Base-by-base conservation (phyloP, 1,139 yeast genomes). In the Blastobotrys ciferrii region DNA sequence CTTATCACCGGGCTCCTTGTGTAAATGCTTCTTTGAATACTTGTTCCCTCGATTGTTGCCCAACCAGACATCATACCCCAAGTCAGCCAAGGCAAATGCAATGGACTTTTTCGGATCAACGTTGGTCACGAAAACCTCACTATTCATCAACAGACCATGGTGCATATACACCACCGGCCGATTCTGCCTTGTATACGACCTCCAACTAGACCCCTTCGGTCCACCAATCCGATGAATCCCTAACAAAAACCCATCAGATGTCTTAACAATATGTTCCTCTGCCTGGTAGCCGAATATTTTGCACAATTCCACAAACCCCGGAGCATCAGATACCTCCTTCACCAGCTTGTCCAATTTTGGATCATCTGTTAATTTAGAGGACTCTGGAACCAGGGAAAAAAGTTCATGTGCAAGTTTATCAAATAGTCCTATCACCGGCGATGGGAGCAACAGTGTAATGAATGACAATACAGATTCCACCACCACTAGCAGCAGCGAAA, bases 1-100 rank as follows among this genome's bases (percentile, higher is more conserved):
- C 1, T 65, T 56, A 13, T 77, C 76, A 12, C 69, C 65, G 1
- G 83, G 77, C 42, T 67, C 69, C 42, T 65, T 60, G 11, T 61
- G 52, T 42, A 75, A 53, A 57, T 78, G 80, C 50, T 78, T 77
- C 47, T 81, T 74, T 19, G 92, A 82, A 68, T 88, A 88, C 68
- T 88, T 88, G 68, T 88, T 89, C 19, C 96, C 96, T 47, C 96
- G 71, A 61, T 88, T 88, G 65, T 88, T 88, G 1, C 96, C 96
- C 55, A 88, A 69, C 91, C 94, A 88, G n/a, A 88, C 95, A 62
- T 88, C 96, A 64, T 82, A 88, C 2, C 96, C 96, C 53, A 81
- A 65, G 54, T 87, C 91, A 49, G 84, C 87, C 42, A 91, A 72
- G 2, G 80, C 71, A 61, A 86, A 84, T 0, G 98, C 96, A 47